Evolutionary conservation across 2,329 filamentous ascomycete genomes (phyloP), one percentile per base, ranked within the genome.

Genomic region (Talaromyces sp.): DNA sequence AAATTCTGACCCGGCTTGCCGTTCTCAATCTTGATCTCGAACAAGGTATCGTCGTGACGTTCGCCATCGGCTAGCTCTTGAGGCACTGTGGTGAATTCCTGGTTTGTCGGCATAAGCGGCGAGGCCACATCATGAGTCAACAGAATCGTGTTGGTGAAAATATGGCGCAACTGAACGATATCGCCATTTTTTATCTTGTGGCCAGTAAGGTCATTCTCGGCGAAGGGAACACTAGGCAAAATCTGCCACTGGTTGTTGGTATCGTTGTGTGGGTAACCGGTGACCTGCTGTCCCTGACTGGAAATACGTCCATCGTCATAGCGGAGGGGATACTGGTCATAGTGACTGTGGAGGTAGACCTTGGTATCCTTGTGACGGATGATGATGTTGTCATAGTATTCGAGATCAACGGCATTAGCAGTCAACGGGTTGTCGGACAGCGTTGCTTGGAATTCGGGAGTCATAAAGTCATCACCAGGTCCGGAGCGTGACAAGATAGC

Each of bases 201-300:
- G 31, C 85, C 88, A 37, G 82, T 67, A 60, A 83, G 80, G 64
- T 86, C 77, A 64, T 84, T 81, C 63, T 88, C 84, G 0, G 76
- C 66, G 52, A 81, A 68, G 16, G 77, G 72, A 60, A 82, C 80
- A 5, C 83, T 76, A 8, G 95, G 95, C 39, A 98, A 78, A 67
- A 99, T 88, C 77, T 98, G 89, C 95, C 95, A 99, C 73, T 96
- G 86, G 81, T 99, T 99, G 84, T 99, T 99, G 72, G 93, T 97
- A 75, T 99, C 95, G 68, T 98, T 96, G 83, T 91, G 95, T 1
- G 95, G 95, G 74, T 99, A 99, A 59, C 95, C 95, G 23, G 95
- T 99, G 39, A 99, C 92, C 79, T 99, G 95, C 80, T 99, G 95
- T 64, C 95, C 91, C 79, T 99, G 95, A 75, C 92, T 96, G 54